These are phyloP conservation scores for Penicillium samsonianum DNA, from an alignment of 495 filamentous ascomycete species.

Conservation along the genomic window DNA sequence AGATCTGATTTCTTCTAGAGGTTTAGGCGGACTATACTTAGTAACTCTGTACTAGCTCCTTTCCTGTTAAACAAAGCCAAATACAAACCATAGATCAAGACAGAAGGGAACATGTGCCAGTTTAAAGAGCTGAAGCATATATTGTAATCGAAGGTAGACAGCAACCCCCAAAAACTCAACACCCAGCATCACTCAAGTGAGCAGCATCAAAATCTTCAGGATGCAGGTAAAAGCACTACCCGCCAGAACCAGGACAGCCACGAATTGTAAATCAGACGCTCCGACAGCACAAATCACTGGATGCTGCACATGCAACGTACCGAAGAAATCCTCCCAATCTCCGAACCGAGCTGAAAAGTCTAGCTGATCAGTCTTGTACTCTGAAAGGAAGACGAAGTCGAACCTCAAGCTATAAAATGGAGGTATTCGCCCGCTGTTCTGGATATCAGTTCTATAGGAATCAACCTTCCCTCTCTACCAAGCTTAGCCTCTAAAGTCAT, in stretches of 20 bases:
- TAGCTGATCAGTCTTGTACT: not conserved
- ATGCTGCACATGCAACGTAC: not conserved
- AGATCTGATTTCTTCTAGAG: not conserved
- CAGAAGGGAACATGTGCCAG: not conserved
- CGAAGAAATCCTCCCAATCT: not conserved
- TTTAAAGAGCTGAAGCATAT: not conserved
- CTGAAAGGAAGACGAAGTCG: not conserved
- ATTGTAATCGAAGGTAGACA: not conserved
- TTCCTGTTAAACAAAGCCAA: not conserved
- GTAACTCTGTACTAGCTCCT: not conserved
- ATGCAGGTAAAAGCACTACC: not conserved
- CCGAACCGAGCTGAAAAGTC: not conserved
- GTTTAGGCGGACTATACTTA: not conserved
- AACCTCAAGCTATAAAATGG: not conserved
- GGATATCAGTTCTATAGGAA: not conserved
- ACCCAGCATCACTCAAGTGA: not conserved
- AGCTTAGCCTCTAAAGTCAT: not conserved
- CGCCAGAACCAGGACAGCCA: not conserved
- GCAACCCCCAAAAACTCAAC: not conserved
- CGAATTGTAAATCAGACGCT: conserved; percentile 4
- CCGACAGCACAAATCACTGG: not conserved
- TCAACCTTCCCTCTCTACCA: not conserved
- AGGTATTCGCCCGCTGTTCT: not conserved
- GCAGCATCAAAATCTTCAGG: no score
- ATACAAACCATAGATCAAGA: not conserved